These are phyloP conservation scores for Pseudogymnoascus sp. DNA, from an alignment of 2,329 filamentous ascomycete genomes.

Conservation along the genomic window DNA sequence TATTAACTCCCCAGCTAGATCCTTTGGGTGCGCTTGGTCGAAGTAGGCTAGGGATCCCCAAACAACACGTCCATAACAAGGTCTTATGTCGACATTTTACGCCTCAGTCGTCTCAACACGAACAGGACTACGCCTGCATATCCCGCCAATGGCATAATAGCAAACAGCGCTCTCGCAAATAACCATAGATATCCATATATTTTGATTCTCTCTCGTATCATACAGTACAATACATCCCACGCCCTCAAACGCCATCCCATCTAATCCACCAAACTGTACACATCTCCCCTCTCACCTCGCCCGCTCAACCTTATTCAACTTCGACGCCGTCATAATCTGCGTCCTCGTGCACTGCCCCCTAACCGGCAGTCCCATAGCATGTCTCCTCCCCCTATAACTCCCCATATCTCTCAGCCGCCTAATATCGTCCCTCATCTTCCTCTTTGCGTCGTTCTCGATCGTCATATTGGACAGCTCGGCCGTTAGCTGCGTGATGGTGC, in stretches of 20 bases:
- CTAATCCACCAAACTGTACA: not conserved
- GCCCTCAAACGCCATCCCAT: constrained; percentile 9
- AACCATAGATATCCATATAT: no score
- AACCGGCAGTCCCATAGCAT: constrained; percentile 88
- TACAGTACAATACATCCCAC: not conserved
- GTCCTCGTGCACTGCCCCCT: constrained; percentile 81
- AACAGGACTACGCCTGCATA: no score
- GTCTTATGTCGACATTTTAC: no score
- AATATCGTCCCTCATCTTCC: constrained; percentile 77
- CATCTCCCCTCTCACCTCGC: constrained; percentile 26
- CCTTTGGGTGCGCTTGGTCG: no score
- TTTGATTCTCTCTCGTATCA: not conserved
- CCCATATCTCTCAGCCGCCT: constrained; percentile 81
- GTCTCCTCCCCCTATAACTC: constrained; percentile 76
- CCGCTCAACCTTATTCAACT: constrained; percentile 52
- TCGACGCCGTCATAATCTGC: constrained; percentile 55
- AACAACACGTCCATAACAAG: no score
- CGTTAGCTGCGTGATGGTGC: constrained; percentile 73
- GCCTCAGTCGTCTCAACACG: no score
- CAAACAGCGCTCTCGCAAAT: no score
- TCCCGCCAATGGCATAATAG: no score
- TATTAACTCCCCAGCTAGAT: no score
- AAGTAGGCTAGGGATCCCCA: no score
- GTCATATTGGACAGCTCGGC: constrained; percentile 85
- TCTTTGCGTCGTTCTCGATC: constrained; percentile 79